Evolutionary conservation across 179 eudicot species (phyloP), one percentile per base, ranked within the genome.

Genomic region (Sideroxylon spinosum): DNA sequence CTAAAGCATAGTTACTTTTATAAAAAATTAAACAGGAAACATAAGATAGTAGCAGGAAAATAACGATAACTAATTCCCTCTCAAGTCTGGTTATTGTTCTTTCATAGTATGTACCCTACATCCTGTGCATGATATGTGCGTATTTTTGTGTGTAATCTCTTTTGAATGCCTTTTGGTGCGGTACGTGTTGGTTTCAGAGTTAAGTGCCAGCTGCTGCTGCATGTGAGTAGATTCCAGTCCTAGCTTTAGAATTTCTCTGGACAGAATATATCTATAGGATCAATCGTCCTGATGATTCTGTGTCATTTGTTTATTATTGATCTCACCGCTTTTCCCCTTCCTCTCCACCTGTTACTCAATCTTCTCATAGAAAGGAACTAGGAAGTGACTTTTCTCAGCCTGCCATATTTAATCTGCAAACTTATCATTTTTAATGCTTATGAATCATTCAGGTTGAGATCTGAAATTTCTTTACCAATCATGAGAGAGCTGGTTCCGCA

Each of bases 401-500:
- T 55, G 28, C 26, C 56, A 3, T 73, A 29, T 73, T 73, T 55
- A 44, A 25, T 5, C 10, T 44, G 23, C 9, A 3, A 75, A 23
- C 23, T 76, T 46, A 49, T 17, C 4, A 10, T 49, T 25, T 26
- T 23, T 53, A 25, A 6, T 66, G 13, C 26, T 60, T 16, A 28
- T 44, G 67, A 62, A 75, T 52, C 60, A 44, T 80, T 78, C 91
- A 96, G 99, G 92, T 86, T 89, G 63, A 83, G 94, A 83, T 89
- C 99, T 70, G 99, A 96, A 76, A 91, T 96, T 55, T 89, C 94
- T 29, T 80, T 96, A 76, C 99, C 98, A 29, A 88, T 96, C 48
- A 90, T 96, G 92, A 91, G 80, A 80, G 99, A 96, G 84, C 91
- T 94, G 85, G 91, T 94, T 79, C 98, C 98, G 29, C 99, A 96